A percentile compares a stretch with the other conserved stretches of the same genome.
These are phyloP conservation scores for Silene noctiflora DNA, from an alignment of 179 eudicot genomes.

Conservation along the genomic window DNA sequence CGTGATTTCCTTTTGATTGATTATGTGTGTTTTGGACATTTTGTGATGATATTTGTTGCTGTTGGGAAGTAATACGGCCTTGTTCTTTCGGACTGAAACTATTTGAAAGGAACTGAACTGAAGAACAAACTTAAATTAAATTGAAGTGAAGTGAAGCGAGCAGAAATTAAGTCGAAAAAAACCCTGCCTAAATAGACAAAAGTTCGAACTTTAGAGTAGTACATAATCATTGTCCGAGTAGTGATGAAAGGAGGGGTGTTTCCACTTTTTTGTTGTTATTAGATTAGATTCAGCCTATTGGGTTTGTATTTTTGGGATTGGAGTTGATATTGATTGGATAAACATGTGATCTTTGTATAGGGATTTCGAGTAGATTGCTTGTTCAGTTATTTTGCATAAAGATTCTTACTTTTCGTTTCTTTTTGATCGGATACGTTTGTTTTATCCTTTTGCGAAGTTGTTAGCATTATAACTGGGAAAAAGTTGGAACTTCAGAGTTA, in stretches of 20 bases:
- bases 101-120: too few species aligned
- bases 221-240: neutral
- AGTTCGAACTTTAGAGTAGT: neutral
- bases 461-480: neutral
- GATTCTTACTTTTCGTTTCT: neutral
- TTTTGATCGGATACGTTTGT: neutral
- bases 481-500: neutral
- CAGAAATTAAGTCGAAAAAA: too few species aligned
- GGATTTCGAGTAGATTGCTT: neutral
- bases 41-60: neutral
- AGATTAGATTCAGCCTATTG: neutral
- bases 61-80: neutral
- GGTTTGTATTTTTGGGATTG: neutral
- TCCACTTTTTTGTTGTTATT: too few species aligned
- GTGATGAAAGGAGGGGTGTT: too few species aligned
- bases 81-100: too few species aligned
- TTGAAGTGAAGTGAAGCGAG: too few species aligned
- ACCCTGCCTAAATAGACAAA: neutral
- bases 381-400: neutral
- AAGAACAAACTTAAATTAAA: too few species aligned
- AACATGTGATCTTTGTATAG: slow-evolving; percentile 7
- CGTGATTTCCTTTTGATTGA: too few species aligned
- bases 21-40: too few species aligned
- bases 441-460: neutral
- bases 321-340: neutral